Evolutionary conservation across 768 basidiomycete species (phyloP).

Genomic region (Hebeloma cylindrosporum): DNA sequence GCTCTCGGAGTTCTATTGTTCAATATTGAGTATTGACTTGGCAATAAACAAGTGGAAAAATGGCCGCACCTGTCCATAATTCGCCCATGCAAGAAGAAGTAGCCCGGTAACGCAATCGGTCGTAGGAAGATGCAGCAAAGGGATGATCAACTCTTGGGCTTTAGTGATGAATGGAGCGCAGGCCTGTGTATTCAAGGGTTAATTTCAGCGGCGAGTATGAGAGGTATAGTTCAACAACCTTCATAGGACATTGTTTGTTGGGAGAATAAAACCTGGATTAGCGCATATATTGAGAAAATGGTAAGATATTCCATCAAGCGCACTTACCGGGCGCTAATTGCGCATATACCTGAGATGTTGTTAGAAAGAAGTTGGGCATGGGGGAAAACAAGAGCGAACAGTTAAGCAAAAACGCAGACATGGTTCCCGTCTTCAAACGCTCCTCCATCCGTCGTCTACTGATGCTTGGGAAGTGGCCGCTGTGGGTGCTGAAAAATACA

Average conservation of each 20-base stretch:
- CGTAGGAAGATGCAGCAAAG: constrained; percentile 3
- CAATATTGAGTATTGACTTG: no score
- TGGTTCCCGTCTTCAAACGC: constrained; percentile 3
- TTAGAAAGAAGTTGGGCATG: not conserved
- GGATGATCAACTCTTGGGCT: constrained; percentile 6
- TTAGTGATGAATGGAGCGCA: constrained; percentile 5
- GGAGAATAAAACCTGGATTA: not conserved
- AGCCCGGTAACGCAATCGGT: constrained; percentile 3
- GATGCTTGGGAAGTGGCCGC: constrained; percentile 4
- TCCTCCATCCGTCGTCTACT: constrained; percentile 1
- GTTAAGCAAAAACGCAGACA: constrained; percentile 3
- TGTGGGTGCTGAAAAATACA: constrained; percentile 1
- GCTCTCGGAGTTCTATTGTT: constrained; percentile 3
- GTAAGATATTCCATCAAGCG: not conserved
- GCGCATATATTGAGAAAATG: no score
- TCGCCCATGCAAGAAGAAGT: constrained; percentile 4
- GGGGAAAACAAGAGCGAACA: not conserved
- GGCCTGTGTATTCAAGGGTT: not conserved
- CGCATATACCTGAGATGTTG: not conserved
- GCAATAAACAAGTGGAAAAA: not conserved
- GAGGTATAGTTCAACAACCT: not conserved
- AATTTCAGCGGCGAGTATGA: not conserved
- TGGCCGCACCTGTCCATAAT: constrained; percentile 1
- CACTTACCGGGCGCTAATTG: constrained; percentile 3
- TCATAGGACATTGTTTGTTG: not conserved